Percentiles rank a stretch among this genome's conserved stretches.
phyloP scores from a whole-genome alignment of 257 asterid genomes.

The Osmanthus fragrans region DNA sequence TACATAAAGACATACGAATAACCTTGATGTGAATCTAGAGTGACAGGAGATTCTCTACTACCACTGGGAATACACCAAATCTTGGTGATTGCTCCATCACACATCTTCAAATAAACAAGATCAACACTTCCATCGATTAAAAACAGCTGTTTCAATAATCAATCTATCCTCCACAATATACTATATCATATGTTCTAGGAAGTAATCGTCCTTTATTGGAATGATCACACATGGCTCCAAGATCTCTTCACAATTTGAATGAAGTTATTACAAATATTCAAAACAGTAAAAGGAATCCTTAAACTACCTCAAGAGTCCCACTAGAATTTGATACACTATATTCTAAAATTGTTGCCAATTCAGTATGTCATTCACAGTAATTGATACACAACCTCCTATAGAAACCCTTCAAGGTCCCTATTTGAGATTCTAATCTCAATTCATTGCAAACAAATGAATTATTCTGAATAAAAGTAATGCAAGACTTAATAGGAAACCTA shows the following conservation, averaged over 20 bases:
- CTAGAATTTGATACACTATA: background rate
- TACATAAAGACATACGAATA: background rate
- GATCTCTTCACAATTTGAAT: background rate
- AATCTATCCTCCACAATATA: background rate
- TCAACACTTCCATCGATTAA: background rate
- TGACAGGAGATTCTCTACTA: background rate
- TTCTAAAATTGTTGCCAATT: background rate
- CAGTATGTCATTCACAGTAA: background rate
- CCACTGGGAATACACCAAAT: background rate
- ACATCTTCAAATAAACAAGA: background rate
- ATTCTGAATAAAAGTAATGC: background rate
- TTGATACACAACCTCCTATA: background rate
- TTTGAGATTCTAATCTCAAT: background rate
- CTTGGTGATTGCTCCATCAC: background rate
- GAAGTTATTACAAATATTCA: background rate
- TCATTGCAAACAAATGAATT: background rate
- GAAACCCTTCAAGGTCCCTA: background rate
- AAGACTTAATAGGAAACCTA: background rate
- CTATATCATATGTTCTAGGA: background rate
- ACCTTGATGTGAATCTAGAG: background rate
- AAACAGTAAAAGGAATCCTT: background rate
- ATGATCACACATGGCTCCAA: background rate
- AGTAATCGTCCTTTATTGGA: background rate
- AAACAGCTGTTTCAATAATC: background rate
- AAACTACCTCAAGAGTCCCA: background rate